phyloP scores from a whole-genome alignment of 1,284 basidiomycete genomes.

The Apiotrichum mycotoxinovorans region DNA sequence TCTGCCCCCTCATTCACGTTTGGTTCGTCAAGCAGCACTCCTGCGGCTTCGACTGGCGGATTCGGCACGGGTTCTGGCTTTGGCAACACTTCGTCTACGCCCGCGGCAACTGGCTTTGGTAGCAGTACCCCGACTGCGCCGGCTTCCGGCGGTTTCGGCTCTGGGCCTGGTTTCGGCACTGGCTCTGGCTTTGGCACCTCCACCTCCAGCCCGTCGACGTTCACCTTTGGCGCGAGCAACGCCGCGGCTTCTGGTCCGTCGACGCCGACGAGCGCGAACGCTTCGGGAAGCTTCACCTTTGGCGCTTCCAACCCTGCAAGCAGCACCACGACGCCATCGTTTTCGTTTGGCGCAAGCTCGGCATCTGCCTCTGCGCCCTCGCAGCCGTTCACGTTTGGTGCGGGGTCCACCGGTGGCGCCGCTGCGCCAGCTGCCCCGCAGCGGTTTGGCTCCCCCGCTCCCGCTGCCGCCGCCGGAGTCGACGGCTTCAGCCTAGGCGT shows the following conservation, averaged over 20 bases:
- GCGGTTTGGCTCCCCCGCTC: conserved; percentile 25
- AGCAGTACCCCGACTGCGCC: neutral
- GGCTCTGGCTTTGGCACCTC: neutral
- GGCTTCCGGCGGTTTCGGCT: neutral
- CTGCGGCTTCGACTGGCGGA: neutral
- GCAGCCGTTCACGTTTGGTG: conserved; percentile 14
- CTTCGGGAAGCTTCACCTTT: conserved; percentile 18
- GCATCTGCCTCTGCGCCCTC: conserved; percentile 4
- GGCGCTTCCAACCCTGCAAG: conserved; percentile 13
- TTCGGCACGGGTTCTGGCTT: neutral
- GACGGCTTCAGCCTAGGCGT: conserved; percentile 26
- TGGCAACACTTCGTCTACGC: neutral
- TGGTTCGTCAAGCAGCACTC: neutral
- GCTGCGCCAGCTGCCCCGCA: conserved; percentile 3
- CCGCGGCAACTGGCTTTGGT: neutral
- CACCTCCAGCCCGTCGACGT: conserved; percentile 10
- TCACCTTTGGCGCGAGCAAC: conserved; percentile 21
- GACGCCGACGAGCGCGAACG: conserved; percentile 5
- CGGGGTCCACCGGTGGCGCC: neutral
- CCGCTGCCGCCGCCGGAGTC: conserved; percentile 7
- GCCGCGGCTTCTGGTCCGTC: conserved; percentile 4
- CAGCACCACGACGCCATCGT: conserved; percentile 6
- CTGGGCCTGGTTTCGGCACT: conserved; percentile 3
- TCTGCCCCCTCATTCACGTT: conserved; percentile 7
- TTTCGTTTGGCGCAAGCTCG: conserved; percentile 18